Conservation (phyloP, 2,329 filamentous ascomycete species). For the Colletotrichum sp. region DNA sequence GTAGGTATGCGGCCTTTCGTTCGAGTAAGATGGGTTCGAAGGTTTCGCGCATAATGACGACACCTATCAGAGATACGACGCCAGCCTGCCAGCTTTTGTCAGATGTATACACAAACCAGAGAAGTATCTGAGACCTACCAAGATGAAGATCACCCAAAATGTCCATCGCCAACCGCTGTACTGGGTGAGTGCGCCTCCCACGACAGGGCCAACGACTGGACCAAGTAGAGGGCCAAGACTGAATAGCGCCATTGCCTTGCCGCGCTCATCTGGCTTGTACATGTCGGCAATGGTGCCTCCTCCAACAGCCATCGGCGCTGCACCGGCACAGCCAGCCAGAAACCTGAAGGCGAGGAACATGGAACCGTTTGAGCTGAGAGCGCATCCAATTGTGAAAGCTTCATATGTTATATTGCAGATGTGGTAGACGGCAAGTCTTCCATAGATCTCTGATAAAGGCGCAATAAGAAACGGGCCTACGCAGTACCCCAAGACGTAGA, state of each 20-base stretch:
- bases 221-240: conserved; percentile 38
- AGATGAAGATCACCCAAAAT: conserved; percentile 52
- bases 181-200: conserved; percentile 33
- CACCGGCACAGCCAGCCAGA: conserved; percentile 30
- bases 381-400: conserved; percentile 35
- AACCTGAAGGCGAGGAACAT: conserved; percentile 38
- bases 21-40: conserved; percentile 52
- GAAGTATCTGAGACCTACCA: conserved; percentile 4
- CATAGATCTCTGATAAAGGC: conserved; percentile 44
- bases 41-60: conserved; percentile 51
- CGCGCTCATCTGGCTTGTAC: conserved; percentile 33
- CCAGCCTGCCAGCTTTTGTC: conserved; percentile 31
- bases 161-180: conserved; percentile 44
- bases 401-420: conserved; percentile 33
- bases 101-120: neutral
- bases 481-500: conserved; percentile 69
- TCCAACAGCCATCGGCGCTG: conserved; percentile 34
- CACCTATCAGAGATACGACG: conserved; percentile 37
- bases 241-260: conserved; percentile 40
- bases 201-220: conserved; percentile 32
- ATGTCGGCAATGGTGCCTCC: conserved; percentile 41
- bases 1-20: conserved; percentile 45
- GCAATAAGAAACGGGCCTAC: conserved; percentile 60
- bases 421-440: conserved; percentile 36
- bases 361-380: conserved; percentile 23